Evolutionary conservation across 2,329 filamentous ascomycete species (phyloP).

Genomic region (Ustulina deusta): DNA sequence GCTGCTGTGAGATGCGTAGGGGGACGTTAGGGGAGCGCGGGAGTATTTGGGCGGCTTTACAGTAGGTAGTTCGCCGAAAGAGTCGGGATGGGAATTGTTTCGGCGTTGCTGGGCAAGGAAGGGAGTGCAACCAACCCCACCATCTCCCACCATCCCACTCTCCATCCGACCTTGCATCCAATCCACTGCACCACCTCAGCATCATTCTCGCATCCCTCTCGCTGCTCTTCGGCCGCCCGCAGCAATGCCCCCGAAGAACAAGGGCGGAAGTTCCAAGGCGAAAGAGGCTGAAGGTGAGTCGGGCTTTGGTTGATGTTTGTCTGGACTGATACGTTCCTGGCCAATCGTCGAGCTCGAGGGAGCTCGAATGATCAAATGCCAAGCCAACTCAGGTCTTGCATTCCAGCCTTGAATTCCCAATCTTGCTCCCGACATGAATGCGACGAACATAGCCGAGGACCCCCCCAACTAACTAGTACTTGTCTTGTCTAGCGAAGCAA

Average conservation of each 20-base stretch:
- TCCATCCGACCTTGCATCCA: not conserved
- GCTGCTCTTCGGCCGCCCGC: slow-evolving; percentile 33
- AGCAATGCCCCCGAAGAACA: slow-evolving; percentile 52
- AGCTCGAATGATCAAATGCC: not conserved
- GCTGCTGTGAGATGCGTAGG: no score
- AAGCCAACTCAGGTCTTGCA: not conserved
- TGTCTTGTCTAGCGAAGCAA: slow-evolving; percentile 40
- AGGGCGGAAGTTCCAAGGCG: slow-evolving; percentile 45
- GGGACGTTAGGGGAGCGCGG: no score
- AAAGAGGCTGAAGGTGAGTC: slow-evolving; percentile 48
- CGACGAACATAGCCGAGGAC: not conserved
- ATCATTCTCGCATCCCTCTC: slow-evolving; percentile 4
- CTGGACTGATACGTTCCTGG: not conserved
- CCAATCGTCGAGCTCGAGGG: slow-evolving; percentile 28
- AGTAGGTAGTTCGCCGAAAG: not conserved
- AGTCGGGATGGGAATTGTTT: slow-evolving; percentile 5
- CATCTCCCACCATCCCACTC: slow-evolving; percentile 8
- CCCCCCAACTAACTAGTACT: slow-evolving; percentile 4
- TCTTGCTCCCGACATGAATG: not conserved
- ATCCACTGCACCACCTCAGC: slow-evolving; percentile 16
- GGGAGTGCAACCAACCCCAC: slow-evolving; percentile 16
- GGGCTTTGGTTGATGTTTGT: not conserved
- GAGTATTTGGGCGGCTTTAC: no score
- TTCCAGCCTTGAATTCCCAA: slow-evolving; percentile 18
- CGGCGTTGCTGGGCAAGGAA: slow-evolving; percentile 11